phyloP scores from a whole-genome alignment of 768 basidiomycete genomes.

The Kwoniella heveanensis region DNA sequence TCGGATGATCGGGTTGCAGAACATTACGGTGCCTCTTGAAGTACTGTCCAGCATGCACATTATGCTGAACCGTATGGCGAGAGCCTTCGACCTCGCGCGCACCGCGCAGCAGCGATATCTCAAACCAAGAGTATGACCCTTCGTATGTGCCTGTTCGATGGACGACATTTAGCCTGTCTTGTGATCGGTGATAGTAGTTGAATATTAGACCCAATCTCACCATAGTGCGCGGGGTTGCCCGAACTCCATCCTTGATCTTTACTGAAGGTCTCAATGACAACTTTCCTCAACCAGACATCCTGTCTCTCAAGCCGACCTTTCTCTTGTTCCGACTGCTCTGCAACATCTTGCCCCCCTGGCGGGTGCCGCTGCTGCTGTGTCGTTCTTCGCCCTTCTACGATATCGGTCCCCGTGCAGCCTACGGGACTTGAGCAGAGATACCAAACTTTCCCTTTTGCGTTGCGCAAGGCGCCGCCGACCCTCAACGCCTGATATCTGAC shows the following conservation, averaged over 20 bases:
- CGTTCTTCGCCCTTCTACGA: not conserved
- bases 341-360: too few relatives aligned
- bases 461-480: conserved; percentile 25
- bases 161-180: too few relatives aligned
- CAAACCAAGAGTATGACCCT: conserved; percentile 48
- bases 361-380: too few relatives aligned
- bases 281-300: conserved; percentile 26
- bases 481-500: conserved; percentile 5
- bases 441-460: conserved; percentile 35
- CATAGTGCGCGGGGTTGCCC: conserved; percentile 23
- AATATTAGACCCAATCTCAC: too few relatives aligned
- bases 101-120: conserved; percentile 37
- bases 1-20: conserved; percentile 22
- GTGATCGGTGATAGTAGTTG: too few relatives aligned
- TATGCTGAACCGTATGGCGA: conserved; percentile 37
- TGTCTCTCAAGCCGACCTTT: not conserved
- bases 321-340: not conserved
- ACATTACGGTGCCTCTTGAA: conserved; percentile 34
- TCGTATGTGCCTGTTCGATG: conserved; percentile 50
- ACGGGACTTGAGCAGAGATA: conserved; percentile 34
- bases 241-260: conserved; percentile 50
- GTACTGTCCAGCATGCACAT: conserved; percentile 51
- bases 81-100: conserved; percentile 39
- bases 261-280: conserved; percentile 40
- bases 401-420: conserved; percentile 37